A percentile compares a stretch with the other conserved stretches of the same genome.
Conservation (phyloP, 2,329 filamentous ascomycete species). For the Penicillium sumatraense region DNA sequence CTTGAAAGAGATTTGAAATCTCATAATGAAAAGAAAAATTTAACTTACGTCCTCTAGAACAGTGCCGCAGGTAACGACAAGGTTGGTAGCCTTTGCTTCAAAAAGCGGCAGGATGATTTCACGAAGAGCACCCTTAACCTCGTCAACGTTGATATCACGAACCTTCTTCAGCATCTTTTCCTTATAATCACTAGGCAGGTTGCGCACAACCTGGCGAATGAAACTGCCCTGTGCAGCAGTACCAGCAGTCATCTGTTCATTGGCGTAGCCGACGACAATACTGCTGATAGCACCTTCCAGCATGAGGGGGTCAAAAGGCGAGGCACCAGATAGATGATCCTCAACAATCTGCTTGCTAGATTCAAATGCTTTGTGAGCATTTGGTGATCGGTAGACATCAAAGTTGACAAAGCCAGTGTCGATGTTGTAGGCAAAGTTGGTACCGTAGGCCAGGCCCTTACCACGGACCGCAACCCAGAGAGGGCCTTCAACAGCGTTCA, state of each 20-base stretch:
- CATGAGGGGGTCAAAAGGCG: constrained; percentile 76
- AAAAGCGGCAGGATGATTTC: constrained; percentile 82
- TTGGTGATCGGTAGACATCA: constrained; percentile 86
- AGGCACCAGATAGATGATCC: constrained; percentile 72
- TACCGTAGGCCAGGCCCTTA: constrained; percentile 90
- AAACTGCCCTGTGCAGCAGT: constrained; percentile 84
- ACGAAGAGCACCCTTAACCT: constrained; percentile 75
- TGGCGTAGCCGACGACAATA: constrained; percentile 83
- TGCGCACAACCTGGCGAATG: constrained; percentile 76
- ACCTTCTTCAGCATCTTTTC: constrained; percentile 77
- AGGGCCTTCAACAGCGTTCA: constrained; percentile 91
- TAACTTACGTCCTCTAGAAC: constrained; percentile 78
- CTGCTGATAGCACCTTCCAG: constrained; percentile 89
- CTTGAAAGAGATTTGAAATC: background rate
- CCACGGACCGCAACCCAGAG: constrained; percentile 93
- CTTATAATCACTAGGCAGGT: constrained; percentile 76
- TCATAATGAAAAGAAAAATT: background rate
- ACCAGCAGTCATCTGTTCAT: constrained; percentile 85
- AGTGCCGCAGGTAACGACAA: constrained; percentile 86
- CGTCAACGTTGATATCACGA: constrained; percentile 72
- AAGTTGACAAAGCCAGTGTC: constrained; percentile 83
- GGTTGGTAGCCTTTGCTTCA: constrained; percentile 75
- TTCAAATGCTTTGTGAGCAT: constrained; percentile 82
- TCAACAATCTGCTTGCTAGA: constrained; percentile 76
- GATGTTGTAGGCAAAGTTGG: constrained; percentile 75